A percentile compares a stretch with the other conserved stretches of the same genome.
Conservation (phyloP, 2,329 filamentous ascomycete species). For the Metarhizium robertsii region DNA sequence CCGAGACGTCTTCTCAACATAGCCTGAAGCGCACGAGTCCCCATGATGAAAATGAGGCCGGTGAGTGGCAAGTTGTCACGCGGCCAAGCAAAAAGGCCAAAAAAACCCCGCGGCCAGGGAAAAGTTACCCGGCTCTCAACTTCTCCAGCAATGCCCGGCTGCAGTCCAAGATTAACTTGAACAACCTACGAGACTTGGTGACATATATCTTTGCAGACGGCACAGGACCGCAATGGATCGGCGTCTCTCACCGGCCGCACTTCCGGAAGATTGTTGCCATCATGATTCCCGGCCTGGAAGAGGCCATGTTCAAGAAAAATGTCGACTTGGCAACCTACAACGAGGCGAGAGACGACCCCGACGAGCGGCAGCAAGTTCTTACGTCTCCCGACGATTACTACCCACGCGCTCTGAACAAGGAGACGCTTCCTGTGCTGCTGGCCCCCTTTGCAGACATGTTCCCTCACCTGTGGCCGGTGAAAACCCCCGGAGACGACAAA, state of each 20-base stretch:
- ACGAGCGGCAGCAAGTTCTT: constrained; percentile 18
- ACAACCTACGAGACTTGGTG: constrained; percentile 52
- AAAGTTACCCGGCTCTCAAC: constrained; percentile 49
- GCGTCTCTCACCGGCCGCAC: constrained; percentile 50
- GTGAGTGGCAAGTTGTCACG: constrained; percentile 47
- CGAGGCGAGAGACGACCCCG: constrained; percentile 14
- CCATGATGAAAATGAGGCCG: constrained; percentile 28
- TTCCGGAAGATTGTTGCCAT: constrained; percentile 76
- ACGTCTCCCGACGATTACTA: constrained; percentile 51
- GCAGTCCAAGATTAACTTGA: constrained; percentile 52
- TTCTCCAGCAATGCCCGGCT: constrained; percentile 50
- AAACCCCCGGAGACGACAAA: constrained; percentile 76
- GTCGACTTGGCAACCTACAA: constrained; percentile 41
- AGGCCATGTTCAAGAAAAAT: constrained; percentile 71
- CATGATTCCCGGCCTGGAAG: constrained; percentile 86
- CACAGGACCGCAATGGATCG: constrained; percentile 54
- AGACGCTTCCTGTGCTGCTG: constrained; percentile 43
- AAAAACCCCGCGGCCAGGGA: constrained; percentile 47
- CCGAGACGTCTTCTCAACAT: constrained; percentile 15
- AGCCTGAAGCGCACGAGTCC: constrained; percentile 41
- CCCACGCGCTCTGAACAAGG: constrained; percentile 41
- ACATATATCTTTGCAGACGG: constrained; percentile 61
- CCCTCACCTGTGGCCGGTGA: constrained; percentile 79
- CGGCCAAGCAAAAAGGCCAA: constrained; percentile 49
- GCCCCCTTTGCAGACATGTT: constrained; percentile 74